These are phyloP conservation scores for Sporothrix inflata DNA, from an alignment of 2,329 filamentous ascomycete genomes.

Conservation along the genomic window DNA sequence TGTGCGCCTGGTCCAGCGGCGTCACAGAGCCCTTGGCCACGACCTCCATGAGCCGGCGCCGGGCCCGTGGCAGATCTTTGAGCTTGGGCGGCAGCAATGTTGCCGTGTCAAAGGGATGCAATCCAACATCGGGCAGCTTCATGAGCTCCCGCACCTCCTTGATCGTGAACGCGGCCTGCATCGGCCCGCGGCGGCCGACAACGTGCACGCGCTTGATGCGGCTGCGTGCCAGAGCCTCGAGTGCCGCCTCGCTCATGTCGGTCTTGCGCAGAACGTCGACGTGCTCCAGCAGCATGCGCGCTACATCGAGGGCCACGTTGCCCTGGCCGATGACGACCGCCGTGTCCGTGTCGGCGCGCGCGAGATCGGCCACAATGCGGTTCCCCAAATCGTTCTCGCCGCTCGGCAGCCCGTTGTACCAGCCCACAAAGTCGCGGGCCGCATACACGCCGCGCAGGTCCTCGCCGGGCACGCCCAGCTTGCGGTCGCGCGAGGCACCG, in stretches of 20 bases:
- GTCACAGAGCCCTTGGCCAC: conserved; percentile 72
- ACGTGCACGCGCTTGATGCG: conserved; percentile 78
- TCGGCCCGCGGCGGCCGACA: conserved; percentile 85
- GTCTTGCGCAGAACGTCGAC: conserved; percentile 75
- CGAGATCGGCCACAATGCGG: conserved; percentile 66
- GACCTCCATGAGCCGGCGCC: conserved; percentile 78
- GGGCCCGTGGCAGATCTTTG: conserved; percentile 72
- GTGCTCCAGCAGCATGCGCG: conserved; percentile 79
- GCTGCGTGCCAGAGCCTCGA: conserved; percentile 73
- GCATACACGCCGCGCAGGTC: conserved; percentile 78
- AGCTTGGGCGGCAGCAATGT: conserved; percentile 69
- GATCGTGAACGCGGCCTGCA: conserved; percentile 94
- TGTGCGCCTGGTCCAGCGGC: conserved; percentile 53
- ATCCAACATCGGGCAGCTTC: conserved; percentile 71
- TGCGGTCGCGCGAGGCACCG: conserved; percentile 82
- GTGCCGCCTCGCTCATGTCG: conserved; percentile 84
- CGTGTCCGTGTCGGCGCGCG: conserved; percentile 77
- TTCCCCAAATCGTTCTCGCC: conserved; percentile 51
- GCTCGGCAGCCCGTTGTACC: conserved; percentile 96
- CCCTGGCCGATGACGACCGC: conserved; percentile 92
- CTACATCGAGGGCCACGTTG: conserved; percentile 94
- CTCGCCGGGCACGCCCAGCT: conserved; percentile 80
- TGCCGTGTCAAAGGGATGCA: conserved; percentile 67
- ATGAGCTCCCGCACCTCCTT: conserved; percentile 91
- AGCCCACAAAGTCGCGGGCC: conserved; percentile 91